These are phyloP conservation scores for Tripterygium wilfordii DNA, from an alignment of 177 flowering plant species.

Conservation along the genomic window DNA sequence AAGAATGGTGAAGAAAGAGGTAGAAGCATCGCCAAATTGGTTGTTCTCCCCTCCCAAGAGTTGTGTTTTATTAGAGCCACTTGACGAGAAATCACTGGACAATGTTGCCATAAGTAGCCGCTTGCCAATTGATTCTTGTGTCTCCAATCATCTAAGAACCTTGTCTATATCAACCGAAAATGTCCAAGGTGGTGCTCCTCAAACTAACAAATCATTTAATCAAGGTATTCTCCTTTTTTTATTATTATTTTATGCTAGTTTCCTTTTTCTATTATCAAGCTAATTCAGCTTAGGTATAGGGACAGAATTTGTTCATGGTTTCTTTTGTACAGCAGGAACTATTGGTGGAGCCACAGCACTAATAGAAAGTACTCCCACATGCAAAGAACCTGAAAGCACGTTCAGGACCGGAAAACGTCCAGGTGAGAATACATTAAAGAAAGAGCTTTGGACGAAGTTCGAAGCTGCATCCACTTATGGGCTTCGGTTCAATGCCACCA, in stretches of 20 bases:
- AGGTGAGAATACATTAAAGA: slow-evolving; percentile 91
- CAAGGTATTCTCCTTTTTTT: slow-evolving; percentile 25
- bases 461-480: slow-evolving; percentile 62
- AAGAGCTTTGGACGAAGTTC: slow-evolving; percentile 85
- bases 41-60: slow-evolving; percentile 77
- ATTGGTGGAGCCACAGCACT: slow-evolving; percentile 13
- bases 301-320: no score
- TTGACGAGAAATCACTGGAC: slow-evolving; percentile 20
- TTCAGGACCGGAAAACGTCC: slow-evolving; percentile 48
- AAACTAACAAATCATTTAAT: slow-evolving; percentile 7
- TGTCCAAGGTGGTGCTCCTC: slow-evolving; percentile 6
- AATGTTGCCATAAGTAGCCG: slow-evolving; percentile 5
- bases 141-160: slow-evolving; percentile 5
- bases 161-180: slow-evolving; percentile 8
- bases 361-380: slow-evolving; percentile 60
- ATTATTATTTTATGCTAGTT: background rate
- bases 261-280: background rate
- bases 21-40: slow-evolving; percentile 57
- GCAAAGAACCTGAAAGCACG: slow-evolving; percentile 46
- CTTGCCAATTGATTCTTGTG: slow-evolving; percentile 1
- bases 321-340: slow-evolving; percentile 24
- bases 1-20: slow-evolving; percentile 26
- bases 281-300: no score
- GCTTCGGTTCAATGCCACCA: slow-evolving; percentile 19
- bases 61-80: slow-evolving; percentile 69